A percentile compares a stretch with the other conserved stretches of the same genome.
These are phyloP conservation scores for Stephania yunnanensis DNA, from an alignment of 164 flowering plant genomes.

Conservation along the genomic window DNA sequence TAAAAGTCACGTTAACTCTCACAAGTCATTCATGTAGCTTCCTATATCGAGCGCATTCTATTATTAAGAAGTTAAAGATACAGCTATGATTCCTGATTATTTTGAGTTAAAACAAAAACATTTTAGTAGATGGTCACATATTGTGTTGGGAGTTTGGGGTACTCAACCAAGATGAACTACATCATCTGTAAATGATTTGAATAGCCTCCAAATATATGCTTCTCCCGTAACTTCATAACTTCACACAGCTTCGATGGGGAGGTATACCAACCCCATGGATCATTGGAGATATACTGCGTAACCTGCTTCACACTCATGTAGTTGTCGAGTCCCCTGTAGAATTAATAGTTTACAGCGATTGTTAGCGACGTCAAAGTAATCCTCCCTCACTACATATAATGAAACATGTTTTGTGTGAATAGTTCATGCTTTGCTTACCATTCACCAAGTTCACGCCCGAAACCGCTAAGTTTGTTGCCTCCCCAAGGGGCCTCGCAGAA, in stretches of 20 bases:
- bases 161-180: not conserved
- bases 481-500: conserved; percentile 99
- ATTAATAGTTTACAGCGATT: not conserved
- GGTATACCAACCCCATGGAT: conserved; percentile 90
- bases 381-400: not conserved
- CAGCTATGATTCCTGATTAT: no score
- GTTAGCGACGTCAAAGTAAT: not conserved
- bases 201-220: not conserved
- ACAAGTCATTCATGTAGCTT: no score
- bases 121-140: no score
- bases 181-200: not conserved
- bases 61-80: no score
- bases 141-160: not conserved
- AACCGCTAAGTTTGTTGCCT: conserved; percentile 92
- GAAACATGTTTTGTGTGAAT: not conserved
- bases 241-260: conserved; percentile 79
- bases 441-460: conserved; percentile 96
- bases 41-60: no score
- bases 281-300: conserved; percentile 66
- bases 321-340: conserved; percentile 82
- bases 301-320: conserved; percentile 96
- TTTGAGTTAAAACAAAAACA: no score
- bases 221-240: conserved; percentile 22
- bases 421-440: conserved; percentile 41
- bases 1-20: no score